phyloP scores from a whole-genome alignment of 2,329 filamentous ascomycete genomes.

The Lecanicillium sp. region DNA sequence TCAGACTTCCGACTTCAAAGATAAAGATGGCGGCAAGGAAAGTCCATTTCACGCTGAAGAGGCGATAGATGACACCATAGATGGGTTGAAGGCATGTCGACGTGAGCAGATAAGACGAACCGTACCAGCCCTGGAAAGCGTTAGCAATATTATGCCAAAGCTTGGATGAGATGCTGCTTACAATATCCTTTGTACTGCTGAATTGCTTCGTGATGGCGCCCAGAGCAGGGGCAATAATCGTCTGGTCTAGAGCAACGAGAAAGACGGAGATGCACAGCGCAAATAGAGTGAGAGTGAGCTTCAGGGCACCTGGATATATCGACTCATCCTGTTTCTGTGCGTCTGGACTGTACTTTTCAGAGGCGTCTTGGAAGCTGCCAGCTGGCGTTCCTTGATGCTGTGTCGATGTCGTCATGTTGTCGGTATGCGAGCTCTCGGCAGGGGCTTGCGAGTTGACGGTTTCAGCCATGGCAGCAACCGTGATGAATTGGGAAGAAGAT shows the following conservation, averaged over 20 bases:
- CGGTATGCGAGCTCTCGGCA: slow-evolving; percentile 1
- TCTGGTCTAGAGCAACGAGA: slow-evolving; percentile 46
- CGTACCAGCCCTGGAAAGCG: slow-evolving; percentile 40
- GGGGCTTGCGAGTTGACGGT: neutral
- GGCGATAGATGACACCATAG: slow-evolving; percentile 44
- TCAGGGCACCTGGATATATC: slow-evolving; percentile 35
- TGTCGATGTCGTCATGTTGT: slow-evolving; percentile 13
- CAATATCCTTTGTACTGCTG: slow-evolving; percentile 40
- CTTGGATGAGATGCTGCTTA: slow-evolving; percentile 18
- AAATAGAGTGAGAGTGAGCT: slow-evolving; percentile 35
- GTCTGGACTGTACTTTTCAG: no score
- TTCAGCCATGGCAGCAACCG: slow-evolving; percentile 16
- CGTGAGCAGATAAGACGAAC: slow-evolving; percentile 42
- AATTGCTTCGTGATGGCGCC: slow-evolving; percentile 45
- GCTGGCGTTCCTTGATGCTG: neutral
- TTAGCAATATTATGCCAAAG: no score
- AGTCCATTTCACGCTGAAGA: slow-evolving; percentile 42
- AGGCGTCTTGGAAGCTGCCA: neutral
- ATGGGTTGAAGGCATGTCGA: slow-evolving; percentile 44
- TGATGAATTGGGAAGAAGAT: neutral
- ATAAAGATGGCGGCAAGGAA: slow-evolving; percentile 39
- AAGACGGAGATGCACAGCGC: slow-evolving; percentile 43
- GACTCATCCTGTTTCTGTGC: slow-evolving; percentile 13
- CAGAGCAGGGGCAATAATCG: slow-evolving; percentile 46
- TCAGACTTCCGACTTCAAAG: slow-evolving; percentile 38